These are phyloP conservation scores for Moelleriella libera DNA, from an alignment of 2,329 filamentous ascomycete species.

Conservation along the genomic window DNA sequence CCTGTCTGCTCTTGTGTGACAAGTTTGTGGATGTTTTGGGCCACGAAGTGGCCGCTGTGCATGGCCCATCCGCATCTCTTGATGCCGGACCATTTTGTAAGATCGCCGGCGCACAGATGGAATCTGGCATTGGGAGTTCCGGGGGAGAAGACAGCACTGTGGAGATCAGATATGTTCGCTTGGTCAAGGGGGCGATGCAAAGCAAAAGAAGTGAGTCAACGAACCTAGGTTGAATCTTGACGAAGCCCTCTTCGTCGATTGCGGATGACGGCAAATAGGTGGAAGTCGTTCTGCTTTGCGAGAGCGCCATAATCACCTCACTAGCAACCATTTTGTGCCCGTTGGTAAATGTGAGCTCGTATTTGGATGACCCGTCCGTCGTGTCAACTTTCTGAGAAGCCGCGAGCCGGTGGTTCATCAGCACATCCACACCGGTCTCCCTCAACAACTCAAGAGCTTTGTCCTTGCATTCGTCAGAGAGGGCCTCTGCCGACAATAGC, in stretches of 20 bases:
- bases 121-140: conserved; percentile 38
- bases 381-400: conserved; percentile 29
- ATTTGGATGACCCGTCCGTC: conserved; percentile 23
- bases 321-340: conserved; percentile 46
- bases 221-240: conserved; percentile 45
- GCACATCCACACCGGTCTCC: conserved; percentile 49
- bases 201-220: conserved; percentile 8
- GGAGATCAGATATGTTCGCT: background rate
- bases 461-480: conserved; percentile 57
- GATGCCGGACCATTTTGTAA: conserved; percentile 60
- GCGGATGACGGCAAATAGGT: conserved; percentile 43
- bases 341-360: conserved; percentile 43
- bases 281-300: conserved; percentile 46
- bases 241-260: conserved; percentile 50
- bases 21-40: conserved; percentile 51
- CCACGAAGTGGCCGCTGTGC: conserved; percentile 54
- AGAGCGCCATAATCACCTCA: conserved; percentile 56
- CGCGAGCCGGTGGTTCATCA: conserved; percentile 46
- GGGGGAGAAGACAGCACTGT: conserved; percentile 24
- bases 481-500: conserved; percentile 58
- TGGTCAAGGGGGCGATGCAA: background rate
- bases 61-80: conserved; percentile 68
- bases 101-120: conserved; percentile 60
- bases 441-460: conserved; percentile 41
- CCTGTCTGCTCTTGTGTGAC: conserved; percentile 30